Conservation (phyloP, 306 rosid genomes). For the Morella rubra region DNA sequence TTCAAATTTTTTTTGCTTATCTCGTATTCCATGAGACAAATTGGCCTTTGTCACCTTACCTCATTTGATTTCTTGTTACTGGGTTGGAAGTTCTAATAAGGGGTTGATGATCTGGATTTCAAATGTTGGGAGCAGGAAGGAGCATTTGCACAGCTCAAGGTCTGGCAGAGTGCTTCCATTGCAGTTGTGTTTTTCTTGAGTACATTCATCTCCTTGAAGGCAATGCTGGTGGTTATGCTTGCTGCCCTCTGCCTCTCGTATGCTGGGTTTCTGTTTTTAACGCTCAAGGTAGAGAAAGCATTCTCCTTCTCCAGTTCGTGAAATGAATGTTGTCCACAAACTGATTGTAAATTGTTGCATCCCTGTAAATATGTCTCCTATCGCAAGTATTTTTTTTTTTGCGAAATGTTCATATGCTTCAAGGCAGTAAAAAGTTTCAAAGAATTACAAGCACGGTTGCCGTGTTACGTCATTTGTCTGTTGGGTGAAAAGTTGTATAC, state of each 20-base stretch:
- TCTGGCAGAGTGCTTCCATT: constrained; percentile 90
- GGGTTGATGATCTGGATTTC: neutral
- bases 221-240: constrained; percentile 59
- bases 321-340: constrained; percentile 20
- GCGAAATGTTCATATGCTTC: constrained; percentile 20
- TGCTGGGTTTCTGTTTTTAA: constrained; percentile 41
- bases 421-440: neutral
- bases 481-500: no score
- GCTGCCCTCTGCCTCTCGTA: constrained; percentile 47
- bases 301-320: constrained; percentile 32
- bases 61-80: no score
- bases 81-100: no score
- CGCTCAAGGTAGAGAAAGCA: constrained; percentile 49
- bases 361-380: constrained; percentile 1
- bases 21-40: no score
- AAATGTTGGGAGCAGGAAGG: constrained; percentile 64
- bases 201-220: constrained; percentile 58
- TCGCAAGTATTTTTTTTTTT: constrained; percentile 1
- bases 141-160: constrained; percentile 92
- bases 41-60: no score
- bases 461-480: neutral
- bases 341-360: neutral
- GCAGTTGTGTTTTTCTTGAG: constrained; percentile 65
- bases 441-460: neutral
- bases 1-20: no score